Evolutionary conservation across 2,329 filamentous ascomycete species (phyloP), one percentile per base, ranked within the genome.

Genomic region (Mollisia scopiformis): DNA sequence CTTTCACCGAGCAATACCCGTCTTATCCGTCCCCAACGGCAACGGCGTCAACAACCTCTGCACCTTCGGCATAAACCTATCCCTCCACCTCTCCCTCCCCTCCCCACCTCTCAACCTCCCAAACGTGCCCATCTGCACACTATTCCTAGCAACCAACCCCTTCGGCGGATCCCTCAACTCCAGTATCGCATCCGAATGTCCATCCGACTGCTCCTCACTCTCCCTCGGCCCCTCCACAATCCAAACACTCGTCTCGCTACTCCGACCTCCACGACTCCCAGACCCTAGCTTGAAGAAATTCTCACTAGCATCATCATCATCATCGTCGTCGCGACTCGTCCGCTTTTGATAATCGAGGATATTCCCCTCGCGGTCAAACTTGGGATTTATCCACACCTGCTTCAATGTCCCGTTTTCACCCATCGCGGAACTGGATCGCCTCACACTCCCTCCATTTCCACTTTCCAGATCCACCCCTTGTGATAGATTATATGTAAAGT

Each of bases 381-480:
- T 43, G 2, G 58, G 54, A 14, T 61, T 57, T 25, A 61, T 54
- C 53, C 58, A 61, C n/a, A 61, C 35, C 28, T 57, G n/a, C n/a
- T n/a, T 61, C 16, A 25, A 6, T 39, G 19, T 37, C 11, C 6
- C 6, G 31, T 13, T n/a, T n/a, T n/a, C 37, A 39, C 39, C 39
- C 39, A 43, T 21, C 3, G 39, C 39, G 6, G 16, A 21, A 11
- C 39, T 21, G 6, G 39, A 21, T 4, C n/a, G n/a, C 21, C 16
- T 10, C 16, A 11, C 16, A 43, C 39, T 43, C 2, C 11, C 39
- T 19, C 4, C 2, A 3, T 8, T 10, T 14, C 39, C 16, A 7
- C 19, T 43, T 21, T 43, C 39, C 21, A 21, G 11, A 21, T 21
- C 39, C 21, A 19, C 7, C 8, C n/a, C n/a, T n/a, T n/a, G n/a